Evolutionary conservation across 345 rosid species (phyloP).

Genomic region (Arabidopsis arenosa): DNA sequence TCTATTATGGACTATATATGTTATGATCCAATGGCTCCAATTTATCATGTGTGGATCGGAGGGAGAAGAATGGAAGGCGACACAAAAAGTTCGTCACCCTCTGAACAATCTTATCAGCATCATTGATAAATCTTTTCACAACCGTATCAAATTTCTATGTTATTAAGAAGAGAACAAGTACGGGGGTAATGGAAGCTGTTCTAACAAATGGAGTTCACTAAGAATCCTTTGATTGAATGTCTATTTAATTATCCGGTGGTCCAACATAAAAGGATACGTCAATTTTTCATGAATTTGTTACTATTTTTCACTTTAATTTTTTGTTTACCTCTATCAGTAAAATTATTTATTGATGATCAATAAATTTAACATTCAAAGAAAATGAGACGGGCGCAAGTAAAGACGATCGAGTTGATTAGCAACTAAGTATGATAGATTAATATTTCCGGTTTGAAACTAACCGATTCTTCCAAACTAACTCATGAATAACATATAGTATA

Average conservation of each 20-base stretch:
- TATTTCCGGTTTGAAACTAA: neutral
- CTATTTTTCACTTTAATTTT: too few species aligned
- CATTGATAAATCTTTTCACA: neutral
- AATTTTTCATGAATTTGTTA: too few species aligned
- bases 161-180: neutral
- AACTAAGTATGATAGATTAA: neutral
- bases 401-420: neutral
- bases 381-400: neutral
- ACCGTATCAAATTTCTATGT: neutral
- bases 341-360: neutral
- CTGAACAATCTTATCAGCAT: neutral
- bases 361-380: neutral
- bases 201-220: neutral
- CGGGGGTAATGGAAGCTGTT: neutral
- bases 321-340: too few species aligned
- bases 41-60: neutral
- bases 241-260: neutral
- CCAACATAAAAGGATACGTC: too few species aligned
- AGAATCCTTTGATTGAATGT: too few species aligned
- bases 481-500: neutral
- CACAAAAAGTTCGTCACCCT: neutral
- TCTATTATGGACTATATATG: neutral
- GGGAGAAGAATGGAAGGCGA: neutral
- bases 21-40: neutral
- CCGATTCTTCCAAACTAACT: neutral